These are phyloP conservation scores for Cystobasidium onofrii DNA, from an alignment of 768 basidiomycete species.

Conservation along the genomic window DNA sequence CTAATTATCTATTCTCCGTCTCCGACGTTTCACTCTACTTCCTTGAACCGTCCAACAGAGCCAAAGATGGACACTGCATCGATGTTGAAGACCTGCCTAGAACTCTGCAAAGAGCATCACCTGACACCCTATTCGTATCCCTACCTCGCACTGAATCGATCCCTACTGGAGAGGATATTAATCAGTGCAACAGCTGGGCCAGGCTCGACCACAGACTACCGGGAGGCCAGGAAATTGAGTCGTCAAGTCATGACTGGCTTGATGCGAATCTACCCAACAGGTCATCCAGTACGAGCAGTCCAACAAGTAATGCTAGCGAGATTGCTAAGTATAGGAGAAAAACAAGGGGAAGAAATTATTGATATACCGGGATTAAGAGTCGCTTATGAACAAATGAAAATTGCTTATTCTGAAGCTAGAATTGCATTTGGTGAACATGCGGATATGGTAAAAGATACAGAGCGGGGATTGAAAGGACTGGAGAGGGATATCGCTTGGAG, in stretches of 20 bases:
- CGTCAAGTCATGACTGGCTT: neutral
- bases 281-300: constrained; percentile 25
- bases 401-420: neutral
- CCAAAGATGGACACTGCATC: neutral
- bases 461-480: neutral
- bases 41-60: neutral
- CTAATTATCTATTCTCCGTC: neutral
- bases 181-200: neutral
- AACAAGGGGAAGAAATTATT: neutral
- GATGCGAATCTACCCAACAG: neutral
- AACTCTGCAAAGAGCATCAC: neutral
- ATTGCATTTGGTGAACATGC: constrained; percentile 10
- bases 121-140: constrained; percentile 7
- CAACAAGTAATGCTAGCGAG: constrained; percentile 7
- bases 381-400: neutral
- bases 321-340: neutral
- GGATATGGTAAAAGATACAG: neutral
- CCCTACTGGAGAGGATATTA: neutral
- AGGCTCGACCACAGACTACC: neutral
- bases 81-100: neutral
- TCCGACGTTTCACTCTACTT: neutral
- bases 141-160: neutral
- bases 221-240: neutral
- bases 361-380: neutral
- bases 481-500: constrained; percentile 7